phyloP scores from a whole-genome alignment of 345 rosid genomes.

The Salix caprea region DNA sequence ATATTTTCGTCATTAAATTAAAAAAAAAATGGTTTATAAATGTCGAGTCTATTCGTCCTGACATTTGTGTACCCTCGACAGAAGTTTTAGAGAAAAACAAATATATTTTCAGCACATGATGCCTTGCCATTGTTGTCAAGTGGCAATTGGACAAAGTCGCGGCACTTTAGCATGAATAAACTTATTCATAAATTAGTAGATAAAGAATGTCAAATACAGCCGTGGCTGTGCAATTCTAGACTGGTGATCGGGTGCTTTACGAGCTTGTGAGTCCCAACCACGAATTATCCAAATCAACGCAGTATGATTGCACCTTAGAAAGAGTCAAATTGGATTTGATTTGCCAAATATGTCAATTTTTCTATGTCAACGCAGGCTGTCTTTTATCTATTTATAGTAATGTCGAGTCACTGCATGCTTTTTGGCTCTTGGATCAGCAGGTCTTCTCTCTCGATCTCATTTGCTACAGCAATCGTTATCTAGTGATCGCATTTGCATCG shows the following conservation, averaged over 20 bases:
- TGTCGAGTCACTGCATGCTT: neutral
- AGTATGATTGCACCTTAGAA: neutral
- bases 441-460: too few species aligned
- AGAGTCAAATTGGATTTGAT: neutral
- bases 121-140: neutral
- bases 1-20: neutral
- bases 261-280: too few species aligned
- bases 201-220: neutral
- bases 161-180: too few species aligned
- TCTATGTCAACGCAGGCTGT: neutral
- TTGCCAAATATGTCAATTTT: neutral
- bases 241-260: too few species aligned
- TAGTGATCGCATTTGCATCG: too few species aligned
- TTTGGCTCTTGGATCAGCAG: neutral
- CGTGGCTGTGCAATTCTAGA: neutral
- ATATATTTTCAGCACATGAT: neutral
- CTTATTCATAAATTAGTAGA: too few species aligned
- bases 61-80: neutral
- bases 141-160: too few species aligned
- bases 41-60: neutral
- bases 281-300: neutral
- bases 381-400: neutral
- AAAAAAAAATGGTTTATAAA: too few species aligned
- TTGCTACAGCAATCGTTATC: too few species aligned
- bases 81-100: too few species aligned